phyloP scores from a whole-genome alignment of 768 basidiomycete genomes.

The Mycena sanguinolenta region DNA sequence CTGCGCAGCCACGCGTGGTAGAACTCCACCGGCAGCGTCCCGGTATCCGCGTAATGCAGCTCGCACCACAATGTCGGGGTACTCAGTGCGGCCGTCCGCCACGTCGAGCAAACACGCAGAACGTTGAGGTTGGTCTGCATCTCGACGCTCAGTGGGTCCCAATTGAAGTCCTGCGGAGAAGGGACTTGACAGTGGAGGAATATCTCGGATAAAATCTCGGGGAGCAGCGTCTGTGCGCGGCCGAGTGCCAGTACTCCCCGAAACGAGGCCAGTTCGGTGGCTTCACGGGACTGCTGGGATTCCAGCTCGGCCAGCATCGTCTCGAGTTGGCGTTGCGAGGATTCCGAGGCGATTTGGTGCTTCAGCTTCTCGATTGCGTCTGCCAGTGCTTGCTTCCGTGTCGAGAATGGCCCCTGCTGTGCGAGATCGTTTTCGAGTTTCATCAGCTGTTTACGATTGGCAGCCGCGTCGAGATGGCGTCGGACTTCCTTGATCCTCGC shows the following conservation, averaged over 20 bases:
- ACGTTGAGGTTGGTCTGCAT: not conserved
- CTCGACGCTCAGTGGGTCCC: not conserved
- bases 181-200: not conserved
- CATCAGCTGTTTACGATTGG: not conserved
- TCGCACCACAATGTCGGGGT: slow-evolving; percentile 15
- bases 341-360: not conserved
- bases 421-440: slow-evolving; percentile 6
- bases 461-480: not conserved
- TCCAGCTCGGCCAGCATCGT: not conserved
- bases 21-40: slow-evolving; percentile 7
- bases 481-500: not conserved
- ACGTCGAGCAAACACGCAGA: not conserved
- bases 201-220: not conserved
- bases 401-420: not conserved
- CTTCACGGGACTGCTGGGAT: not conserved
- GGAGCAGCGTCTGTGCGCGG: slow-evolving; percentile 8
- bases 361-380: not conserved
- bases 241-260: not conserved
- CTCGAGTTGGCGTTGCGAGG: not conserved
- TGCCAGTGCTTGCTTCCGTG: not conserved
- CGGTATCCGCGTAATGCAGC: slow-evolving; percentile 1
- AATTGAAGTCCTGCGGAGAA: not conserved
- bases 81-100: slow-evolving; percentile 9
- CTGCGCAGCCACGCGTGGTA: slow-evolving; percentile 14
- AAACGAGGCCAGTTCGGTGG: not conserved